Evolutionary conservation across 768 basidiomycete genomes (phyloP), one percentile per base, ranked within the genome.

Genomic region (Mycena leptocephala): DNA sequence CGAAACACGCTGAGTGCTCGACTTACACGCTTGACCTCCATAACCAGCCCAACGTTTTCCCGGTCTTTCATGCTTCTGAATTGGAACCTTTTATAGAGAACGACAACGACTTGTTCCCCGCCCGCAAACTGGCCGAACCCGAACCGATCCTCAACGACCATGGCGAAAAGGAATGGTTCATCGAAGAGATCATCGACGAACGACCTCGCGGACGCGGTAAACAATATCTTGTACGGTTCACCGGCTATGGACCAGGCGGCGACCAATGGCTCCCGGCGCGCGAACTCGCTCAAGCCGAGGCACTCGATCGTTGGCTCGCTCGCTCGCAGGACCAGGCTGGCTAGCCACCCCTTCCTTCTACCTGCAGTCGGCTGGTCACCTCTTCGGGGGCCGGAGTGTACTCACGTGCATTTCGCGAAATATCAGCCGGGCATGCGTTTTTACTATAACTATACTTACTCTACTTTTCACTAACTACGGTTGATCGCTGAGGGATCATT

Each of bases 11-110:
- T 0, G 56, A 58, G 2, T 59, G 30, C 0, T 82, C 80, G 0
- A 74, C 75, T 0, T 80, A 79, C n/a, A 81, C 77, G 0, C 75
- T 80, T 0, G 67, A 79, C 5, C 22, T 81, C 0, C 71, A 77
- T 0, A 39, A 63, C 22, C 83, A 70, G 0, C 76, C 41, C 56
- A 20, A 22, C 16, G 73, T 81, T 4, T 80, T 80, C 61, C 82
- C 81, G 0, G 82, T 78, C 0, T 87, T 86, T 74, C 85, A 87
- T 46, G 70, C 78, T 2, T 81, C 81, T 22, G 79, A 84, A n/a
- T n/a, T n/a, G n/a, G n/a, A n/a, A n/a, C n/a, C n/a, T n/a, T 80
- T 64, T 30, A 20, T 72, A 3, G 55, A 82, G 1, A 87, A 85
- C 64, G 79, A 87, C 65, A 14, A 67, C 6, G 3, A 18, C 0